Evolutionary conservation across 257 asterid genomes (phyloP), one percentile per base, ranked within the genome.

Genomic region (Orobanche coerulescens): DNA sequence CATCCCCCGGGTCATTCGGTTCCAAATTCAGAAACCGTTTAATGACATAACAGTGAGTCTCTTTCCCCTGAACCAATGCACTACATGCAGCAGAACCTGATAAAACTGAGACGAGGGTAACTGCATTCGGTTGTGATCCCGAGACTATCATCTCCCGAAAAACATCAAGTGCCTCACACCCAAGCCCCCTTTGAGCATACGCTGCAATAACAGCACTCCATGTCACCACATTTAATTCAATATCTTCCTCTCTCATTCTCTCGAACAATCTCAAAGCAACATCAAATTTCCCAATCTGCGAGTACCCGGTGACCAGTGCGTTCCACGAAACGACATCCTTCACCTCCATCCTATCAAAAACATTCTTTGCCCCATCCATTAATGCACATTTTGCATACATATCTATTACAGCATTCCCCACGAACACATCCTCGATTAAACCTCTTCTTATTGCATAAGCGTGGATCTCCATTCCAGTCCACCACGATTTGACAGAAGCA

Each of bases 191-290:
- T 74, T 91, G 96, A 6, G 95, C 88, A 73, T 81, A 91, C 52
- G 92, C 94, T 14, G 96, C 77, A 72, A 91, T 91, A 49, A 91
- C 90, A 61, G 97, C 89, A 76, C 94, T 91, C 97, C 96, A 91
- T 0, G 95, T 81, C 52, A 87, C 91, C 43, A 91, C 97, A 65
- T 91, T 82, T 75, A 85, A 59, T 47, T 76, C 83, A 61, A 85
- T 79, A 20, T 67, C 36, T 58, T 72, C 74, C 62, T 67, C 79
- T 49, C 84, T 76, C 97, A 91, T 91, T 60, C 78, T 73, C 83
- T 76, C 77, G 49, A 91, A 79, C 62, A 87, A 70, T 36, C 78
- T 76, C 55, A 83, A 64, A 25, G 90, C 96, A 64, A 78, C 83
- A 33, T 72, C 82, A 61, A 83, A 85, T 56, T 65, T 77, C 66